Conservation (phyloP, 2,329 filamentous ascomycete species). For the Arthroderma uncinatum region DNA sequence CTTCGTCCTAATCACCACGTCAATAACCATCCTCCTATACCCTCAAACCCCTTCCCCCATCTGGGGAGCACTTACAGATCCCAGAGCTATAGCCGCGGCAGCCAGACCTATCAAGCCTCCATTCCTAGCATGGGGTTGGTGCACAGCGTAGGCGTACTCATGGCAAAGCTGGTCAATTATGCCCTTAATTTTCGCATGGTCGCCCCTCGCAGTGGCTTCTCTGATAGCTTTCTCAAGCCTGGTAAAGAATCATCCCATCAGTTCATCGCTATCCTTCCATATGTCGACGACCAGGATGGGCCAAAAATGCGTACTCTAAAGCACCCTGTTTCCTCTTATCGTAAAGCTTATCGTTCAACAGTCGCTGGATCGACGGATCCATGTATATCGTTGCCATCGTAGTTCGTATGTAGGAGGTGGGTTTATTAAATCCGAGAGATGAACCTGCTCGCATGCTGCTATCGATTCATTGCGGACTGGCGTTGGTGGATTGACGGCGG, state of each 20-base stretch:
- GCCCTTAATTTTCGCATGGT: conserved; percentile 68
- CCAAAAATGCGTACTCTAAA: conserved; percentile 61
- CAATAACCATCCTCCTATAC: background rate
- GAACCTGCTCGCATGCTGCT: conserved; percentile 1
- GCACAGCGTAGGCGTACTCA: conserved; percentile 93
- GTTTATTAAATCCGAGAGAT: background rate
- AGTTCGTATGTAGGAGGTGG: background rate
- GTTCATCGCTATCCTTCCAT: background rate
- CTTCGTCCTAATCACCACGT: conserved; percentile 49
- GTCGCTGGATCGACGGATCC: conserved; percentile 80
- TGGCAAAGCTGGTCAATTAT: conserved; percentile 95
- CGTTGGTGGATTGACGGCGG: background rate
- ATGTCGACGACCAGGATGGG: background rate
- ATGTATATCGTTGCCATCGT: conserved; percentile 39
- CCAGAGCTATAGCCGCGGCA: conserved; percentile 88
- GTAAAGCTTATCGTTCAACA: conserved; percentile 96
- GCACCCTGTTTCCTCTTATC: conserved; percentile 95
- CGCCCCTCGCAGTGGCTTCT: conserved; percentile 63
- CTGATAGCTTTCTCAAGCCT: conserved; percentile 87
- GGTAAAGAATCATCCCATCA: background rate
- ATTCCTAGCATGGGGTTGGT: conserved; percentile 92
- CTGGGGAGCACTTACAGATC: conserved; percentile 54
- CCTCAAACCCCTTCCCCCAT: background rate
- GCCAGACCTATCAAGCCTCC: conserved; percentile 91
- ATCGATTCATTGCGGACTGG: conserved; percentile 1